Conservation (phyloP, 208 protist genomes). For the Wallacemonas collosoma region DNA sequence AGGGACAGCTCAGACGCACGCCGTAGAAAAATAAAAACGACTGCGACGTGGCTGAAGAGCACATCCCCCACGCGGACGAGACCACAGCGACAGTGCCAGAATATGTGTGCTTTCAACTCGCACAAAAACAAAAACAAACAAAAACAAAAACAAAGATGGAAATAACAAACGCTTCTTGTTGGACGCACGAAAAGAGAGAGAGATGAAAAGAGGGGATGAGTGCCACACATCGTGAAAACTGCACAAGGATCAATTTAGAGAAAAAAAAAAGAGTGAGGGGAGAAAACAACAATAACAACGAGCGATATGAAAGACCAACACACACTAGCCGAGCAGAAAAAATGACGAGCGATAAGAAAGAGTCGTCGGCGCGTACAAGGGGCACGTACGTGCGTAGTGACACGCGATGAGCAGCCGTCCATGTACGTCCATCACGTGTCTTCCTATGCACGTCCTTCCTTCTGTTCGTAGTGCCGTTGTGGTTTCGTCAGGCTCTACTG, state of each 20-base stretch:
- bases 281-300: constrained; percentile 2
- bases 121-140: constrained; percentile 17
- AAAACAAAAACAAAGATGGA: not conserved
- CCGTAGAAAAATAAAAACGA: constrained; percentile 15
- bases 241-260: not conserved
- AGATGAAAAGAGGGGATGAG: no score
- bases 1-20: not conserved
- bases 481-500: no score
- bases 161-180: no score
- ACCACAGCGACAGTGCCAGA: not conserved
- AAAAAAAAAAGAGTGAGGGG: not conserved
- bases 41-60: constrained; percentile 5
- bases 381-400: not conserved
- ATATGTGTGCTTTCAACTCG: not conserved
- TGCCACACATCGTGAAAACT: not conserved
- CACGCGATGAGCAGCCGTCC: not conserved
- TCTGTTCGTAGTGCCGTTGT: no score
- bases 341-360: not conserved
- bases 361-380: not conserved
- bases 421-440: not conserved
- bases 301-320: not conserved
- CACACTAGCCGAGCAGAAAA: constrained; percentile 15
- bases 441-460: no score
- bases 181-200: no score
- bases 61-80: not conserved